Evolutionary conservation across 345 rosid genomes (phyloP).

Genomic region (Hirschfeldia incana): DNA sequence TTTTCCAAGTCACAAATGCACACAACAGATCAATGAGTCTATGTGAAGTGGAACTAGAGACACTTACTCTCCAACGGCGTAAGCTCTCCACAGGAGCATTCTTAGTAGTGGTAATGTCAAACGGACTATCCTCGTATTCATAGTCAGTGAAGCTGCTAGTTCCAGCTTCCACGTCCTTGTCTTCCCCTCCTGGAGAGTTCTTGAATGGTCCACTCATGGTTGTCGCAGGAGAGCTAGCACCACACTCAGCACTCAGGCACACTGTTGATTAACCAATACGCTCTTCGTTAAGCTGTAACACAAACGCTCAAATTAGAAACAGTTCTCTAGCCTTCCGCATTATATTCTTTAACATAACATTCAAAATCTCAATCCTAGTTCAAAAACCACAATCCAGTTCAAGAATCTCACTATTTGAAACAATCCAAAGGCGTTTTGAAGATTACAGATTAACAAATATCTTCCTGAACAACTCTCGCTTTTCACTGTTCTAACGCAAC

Average conservation of each 20-base stretch:
- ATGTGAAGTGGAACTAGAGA: neutral
- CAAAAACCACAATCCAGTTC: no score
- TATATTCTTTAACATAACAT: neutral
- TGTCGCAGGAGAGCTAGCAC: conserved; percentile 69
- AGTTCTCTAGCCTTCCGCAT: neutral
- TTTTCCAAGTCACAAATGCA: neutral
- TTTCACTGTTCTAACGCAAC: conserved; percentile 17
- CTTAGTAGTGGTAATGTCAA: conserved; percentile 69
- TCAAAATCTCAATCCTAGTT: neutral
- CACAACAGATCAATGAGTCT: neutral
- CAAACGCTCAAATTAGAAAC: conserved; percentile 23
- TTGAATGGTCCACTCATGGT: conserved; percentile 39
- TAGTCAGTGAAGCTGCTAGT: conserved; percentile 27
- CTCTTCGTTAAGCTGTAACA: conserved; percentile 11
- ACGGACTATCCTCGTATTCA: conserved; percentile 47
- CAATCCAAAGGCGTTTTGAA: conserved; percentile 12
- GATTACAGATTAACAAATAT: conserved; percentile 3
- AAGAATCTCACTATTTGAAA: neutral
- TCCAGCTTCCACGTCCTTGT: conserved; percentile 56
- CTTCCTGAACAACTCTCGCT: conserved; percentile 19
- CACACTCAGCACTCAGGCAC: neutral
- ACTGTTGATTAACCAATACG: conserved; percentile 12
- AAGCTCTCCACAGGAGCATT: conserved; percentile 65
- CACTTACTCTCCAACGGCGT: conserved; percentile 80
- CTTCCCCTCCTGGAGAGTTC: conserved; percentile 45